These are phyloP conservation scores for Phellopilus nigrolimitatus DNA, from an alignment of 1,284 basidiomycete species.

Conservation along the genomic window DNA sequence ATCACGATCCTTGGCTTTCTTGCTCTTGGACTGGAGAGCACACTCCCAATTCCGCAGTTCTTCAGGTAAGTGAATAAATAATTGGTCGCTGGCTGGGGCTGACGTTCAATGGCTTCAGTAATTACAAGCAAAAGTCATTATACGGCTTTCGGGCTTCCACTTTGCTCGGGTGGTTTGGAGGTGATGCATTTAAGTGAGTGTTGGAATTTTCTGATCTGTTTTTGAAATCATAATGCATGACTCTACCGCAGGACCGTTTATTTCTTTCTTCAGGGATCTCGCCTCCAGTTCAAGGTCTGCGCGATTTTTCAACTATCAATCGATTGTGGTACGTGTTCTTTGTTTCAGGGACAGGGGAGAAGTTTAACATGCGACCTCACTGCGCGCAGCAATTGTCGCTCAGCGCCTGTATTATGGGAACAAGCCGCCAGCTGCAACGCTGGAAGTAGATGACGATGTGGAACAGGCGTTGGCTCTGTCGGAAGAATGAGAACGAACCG, in stretches of 20 bases:
- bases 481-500: conserved; percentile 48
- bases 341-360: conserved; percentile 8
- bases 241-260: conserved; percentile 56
- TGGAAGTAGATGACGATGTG: conserved; percentile 60
- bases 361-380: conserved; percentile 19
- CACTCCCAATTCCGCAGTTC: conserved; percentile 76
- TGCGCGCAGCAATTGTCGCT: conserved; percentile 52
- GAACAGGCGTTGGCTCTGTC: conserved; percentile 64
- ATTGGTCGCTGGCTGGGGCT: conserved; percentile 21
- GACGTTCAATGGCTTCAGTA: conserved; percentile 38
- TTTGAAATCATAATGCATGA: conserved; percentile 3
- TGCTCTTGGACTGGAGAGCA: conserved; percentile 77
- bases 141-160: conserved; percentile 84
- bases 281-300: conserved; percentile 76
- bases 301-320: conserved; percentile 77
- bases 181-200: conserved; percentile 76
- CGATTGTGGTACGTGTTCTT: conserved; percentile 56
- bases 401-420: conserved; percentile 72
- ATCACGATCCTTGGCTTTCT: conserved; percentile 70
- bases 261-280: conserved; percentile 67
- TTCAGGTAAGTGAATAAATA: conserved; percentile 47
- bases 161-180: conserved; percentile 75
- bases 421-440: conserved; percentile 45
- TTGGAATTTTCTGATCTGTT: not conserved
- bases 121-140: conserved; percentile 69